Base-by-base conservation (phyloP, 352 stramenopile genomes). In the Phytophthora sojae region DNA sequence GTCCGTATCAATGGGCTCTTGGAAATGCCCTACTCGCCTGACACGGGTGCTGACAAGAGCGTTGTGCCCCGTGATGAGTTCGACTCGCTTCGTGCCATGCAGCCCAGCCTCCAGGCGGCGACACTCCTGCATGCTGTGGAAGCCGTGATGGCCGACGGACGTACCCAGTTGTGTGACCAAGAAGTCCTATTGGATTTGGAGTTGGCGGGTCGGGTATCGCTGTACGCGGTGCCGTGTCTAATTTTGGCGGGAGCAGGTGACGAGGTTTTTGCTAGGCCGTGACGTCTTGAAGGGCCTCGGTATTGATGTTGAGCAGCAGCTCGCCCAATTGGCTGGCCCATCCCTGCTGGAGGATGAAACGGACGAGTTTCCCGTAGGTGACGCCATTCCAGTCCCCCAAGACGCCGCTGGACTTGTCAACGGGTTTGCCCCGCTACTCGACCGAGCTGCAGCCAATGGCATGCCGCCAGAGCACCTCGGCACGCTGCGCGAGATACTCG, bases 281-380 rank as follows among this genome's bases (percentile, higher is more conserved):
- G 63, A 42, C 12, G 57, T 30, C 3, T 17, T 64, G 11, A 64
- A 57, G 15, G 19, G 39, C 3, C 30, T 69, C 1, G 19, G 45
- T 11, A 60, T 70, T 15, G 54, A 71, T 44, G 49, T 71, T 30
- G 32, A 71, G 1, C 14, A 55, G 9, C 30, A 53, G 26, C 51
- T 62, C 5, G 49, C 57, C 15, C 42, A 56, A 47, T 15, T 63
- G 17, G 51, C 64, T 6, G 32, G 35, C 6, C 17, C 1, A 1
- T 14, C 50, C 12, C 19, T 67, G 8, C 17, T 67, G 9, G 32
- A 37, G 11, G 23, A n/a, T 7, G 49, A 67, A 21, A 17, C 8
- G 4, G 32, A 67, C 7, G 21, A 67, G 17, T 67, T 67, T 44
- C 59, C 50, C 29, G 59, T 67, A 6, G 59, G 32, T 9, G 44